Conservation (phyloP, 148 eudicot species). For the Vaccinium macrocarpon region DNA sequence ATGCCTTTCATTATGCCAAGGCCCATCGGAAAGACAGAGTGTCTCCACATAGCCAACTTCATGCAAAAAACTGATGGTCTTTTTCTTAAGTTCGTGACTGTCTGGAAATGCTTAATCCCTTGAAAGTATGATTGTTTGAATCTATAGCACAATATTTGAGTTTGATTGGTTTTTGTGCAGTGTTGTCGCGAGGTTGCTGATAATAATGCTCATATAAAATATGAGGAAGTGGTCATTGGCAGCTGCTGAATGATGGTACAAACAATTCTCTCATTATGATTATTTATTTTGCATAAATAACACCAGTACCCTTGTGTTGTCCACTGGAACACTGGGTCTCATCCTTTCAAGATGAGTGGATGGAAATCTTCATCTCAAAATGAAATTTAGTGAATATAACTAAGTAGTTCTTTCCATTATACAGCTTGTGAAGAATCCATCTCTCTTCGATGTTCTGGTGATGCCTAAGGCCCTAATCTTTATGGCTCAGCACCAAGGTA, state of each 20-base stretch:
- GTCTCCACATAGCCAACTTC: slow-evolving; percentile 94
- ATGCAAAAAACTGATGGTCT: slow-evolving; percentile 99
- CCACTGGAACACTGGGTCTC: neutral
- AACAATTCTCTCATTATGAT: neutral
- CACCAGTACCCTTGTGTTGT: neutral
- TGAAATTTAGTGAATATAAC: neutral
- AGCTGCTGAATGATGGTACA: slow-evolving; percentile 97
- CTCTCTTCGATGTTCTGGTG: slow-evolving; percentile 91
- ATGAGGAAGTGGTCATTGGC: slow-evolving; percentile 97
- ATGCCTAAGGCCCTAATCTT: slow-evolving; percentile 71
- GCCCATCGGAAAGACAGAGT: slow-evolving; percentile 84
- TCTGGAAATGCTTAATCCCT: slow-evolving; percentile 9
- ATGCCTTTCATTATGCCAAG: slow-evolving; percentile 94
- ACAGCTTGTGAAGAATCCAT: slow-evolving; percentile 97
- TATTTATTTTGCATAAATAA: neutral
- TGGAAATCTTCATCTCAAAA: neutral
- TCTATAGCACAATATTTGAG: slow-evolving; percentile 12
- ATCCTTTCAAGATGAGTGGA: neutral
- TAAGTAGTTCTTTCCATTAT: slow-evolving; percentile 20
- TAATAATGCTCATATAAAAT: slow-evolving; percentile 85
- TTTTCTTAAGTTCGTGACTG: slow-evolving; percentile 64
- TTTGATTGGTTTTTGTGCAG: slow-evolving; percentile 38
- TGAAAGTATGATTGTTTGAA: neutral
- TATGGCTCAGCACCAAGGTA: slow-evolving; percentile 98
- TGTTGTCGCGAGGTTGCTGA: slow-evolving; percentile 98